Percentiles rank a stretch among this genome's conserved stretches.
Conservation (phyloP, 2,329 filamentous ascomycete genomes). For the Knufia petricola region DNA sequence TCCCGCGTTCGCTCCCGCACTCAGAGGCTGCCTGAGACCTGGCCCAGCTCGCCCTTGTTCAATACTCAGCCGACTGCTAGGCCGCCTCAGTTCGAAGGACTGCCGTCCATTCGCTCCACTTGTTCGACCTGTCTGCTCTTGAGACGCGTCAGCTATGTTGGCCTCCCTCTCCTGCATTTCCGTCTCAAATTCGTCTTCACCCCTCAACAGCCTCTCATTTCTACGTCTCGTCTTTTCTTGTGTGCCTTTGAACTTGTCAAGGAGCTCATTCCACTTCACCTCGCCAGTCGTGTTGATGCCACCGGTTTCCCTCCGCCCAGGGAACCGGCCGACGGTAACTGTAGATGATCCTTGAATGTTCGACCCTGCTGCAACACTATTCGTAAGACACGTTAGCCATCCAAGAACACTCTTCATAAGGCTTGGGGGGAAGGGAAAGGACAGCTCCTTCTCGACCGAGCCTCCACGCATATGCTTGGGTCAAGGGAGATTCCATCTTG, state of each 20-base stretch:
- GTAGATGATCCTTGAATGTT: not conserved
- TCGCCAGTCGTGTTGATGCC: constrained; percentile 37
- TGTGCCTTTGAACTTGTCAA: constrained; percentile 88
- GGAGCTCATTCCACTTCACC: constrained; percentile 83
- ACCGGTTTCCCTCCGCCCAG: constrained; percentile 2
- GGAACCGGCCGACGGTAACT: not conserved
- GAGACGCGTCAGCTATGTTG: constrained; percentile 6
- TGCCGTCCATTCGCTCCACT: constrained; percentile 15
- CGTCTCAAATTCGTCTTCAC: constrained; percentile 13
- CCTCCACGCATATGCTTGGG: not conserved
- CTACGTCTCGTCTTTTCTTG: constrained; percentile 66
- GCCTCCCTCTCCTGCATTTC: not conserved
- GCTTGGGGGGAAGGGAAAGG: not conserved
- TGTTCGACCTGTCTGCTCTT: not conserved
- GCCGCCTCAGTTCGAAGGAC: constrained; percentile 8
- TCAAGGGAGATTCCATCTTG: not conserved
- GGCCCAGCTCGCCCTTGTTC: constrained; percentile 1
- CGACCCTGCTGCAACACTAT: constrained; percentile 14
- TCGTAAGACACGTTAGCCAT: constrained; percentile 3
- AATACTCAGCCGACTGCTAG: constrained; percentile 14
- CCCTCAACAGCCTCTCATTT: constrained; percentile 18
- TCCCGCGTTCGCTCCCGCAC: constrained; percentile 4
- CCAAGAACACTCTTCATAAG: not conserved
- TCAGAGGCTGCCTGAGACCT: constrained; percentile 6
- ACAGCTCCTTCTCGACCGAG: not conserved